These are phyloP conservation scores for Trichophyton simii DNA, from an alignment of 2,329 filamentous ascomycete genomes.

Conservation along the genomic window DNA sequence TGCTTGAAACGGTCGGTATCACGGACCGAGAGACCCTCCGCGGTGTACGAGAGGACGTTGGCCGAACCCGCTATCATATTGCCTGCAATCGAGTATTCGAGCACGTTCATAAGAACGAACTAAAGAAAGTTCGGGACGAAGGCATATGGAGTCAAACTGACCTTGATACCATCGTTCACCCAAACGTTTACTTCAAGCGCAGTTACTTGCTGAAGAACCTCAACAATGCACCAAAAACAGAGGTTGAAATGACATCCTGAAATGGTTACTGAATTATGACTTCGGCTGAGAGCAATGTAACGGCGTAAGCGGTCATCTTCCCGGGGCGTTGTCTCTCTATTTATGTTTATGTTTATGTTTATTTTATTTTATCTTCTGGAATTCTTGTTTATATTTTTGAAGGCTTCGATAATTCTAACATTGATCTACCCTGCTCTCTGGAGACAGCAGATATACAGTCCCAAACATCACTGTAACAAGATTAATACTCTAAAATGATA, in stretches of 20 bases:
- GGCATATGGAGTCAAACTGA: slow-evolving; percentile 59
- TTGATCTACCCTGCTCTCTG: too few relatives aligned
- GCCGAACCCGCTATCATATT: slow-evolving; percentile 79
- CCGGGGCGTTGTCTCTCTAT: not conserved
- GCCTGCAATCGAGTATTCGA: slow-evolving; percentile 96
- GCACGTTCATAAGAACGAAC: slow-evolving; percentile 63
- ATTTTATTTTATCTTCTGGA: too few relatives aligned
- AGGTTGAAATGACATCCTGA: slow-evolving; percentile 42
- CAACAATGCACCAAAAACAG: slow-evolving; percentile 39
- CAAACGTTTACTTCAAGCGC: slow-evolving; percentile 95
- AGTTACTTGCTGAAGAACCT: slow-evolving; percentile 81
- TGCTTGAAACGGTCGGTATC: slow-evolving; percentile 70
- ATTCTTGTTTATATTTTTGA: not conserved
- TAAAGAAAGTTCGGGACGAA: slow-evolving; percentile 65
- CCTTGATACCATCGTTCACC: slow-evolving; percentile 89
- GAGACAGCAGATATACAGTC: too few relatives aligned
- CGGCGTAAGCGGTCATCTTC: not conserved
- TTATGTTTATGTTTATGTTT: not conserved
- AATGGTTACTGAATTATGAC: not conserved
- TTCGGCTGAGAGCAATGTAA: not conserved
- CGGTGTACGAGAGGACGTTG: slow-evolving; percentile 77
- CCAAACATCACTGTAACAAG: too few relatives aligned
- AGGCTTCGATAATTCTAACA: not conserved
- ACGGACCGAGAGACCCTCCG: slow-evolving; percentile 64
- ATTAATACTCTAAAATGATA: too few relatives aligned